phyloP scores from a whole-genome alignment of 164 flowering plant genomes.

The Magnolia sinica region DNA sequence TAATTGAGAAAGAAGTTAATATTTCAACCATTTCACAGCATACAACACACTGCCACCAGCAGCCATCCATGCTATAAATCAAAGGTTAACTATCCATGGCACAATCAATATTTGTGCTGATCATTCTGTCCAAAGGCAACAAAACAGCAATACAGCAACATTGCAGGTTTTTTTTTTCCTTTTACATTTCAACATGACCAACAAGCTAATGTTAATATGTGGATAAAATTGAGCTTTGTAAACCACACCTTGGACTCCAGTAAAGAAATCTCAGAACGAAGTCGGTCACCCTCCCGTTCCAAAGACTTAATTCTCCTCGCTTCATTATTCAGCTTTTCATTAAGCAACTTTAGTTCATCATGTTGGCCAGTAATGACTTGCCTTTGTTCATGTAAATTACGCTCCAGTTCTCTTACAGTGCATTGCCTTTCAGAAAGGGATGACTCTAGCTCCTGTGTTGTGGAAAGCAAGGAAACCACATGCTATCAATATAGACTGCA shows the following conservation, averaged over 20 bases:
- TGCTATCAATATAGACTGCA: neutral
- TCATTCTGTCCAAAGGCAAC: too few species aligned
- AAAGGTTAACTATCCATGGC: too few species aligned
- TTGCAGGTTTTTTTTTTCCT: neutral
- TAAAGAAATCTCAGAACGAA: slow-evolving; percentile 81
- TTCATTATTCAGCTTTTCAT: slow-evolving; percentile 71
- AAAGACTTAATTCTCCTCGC: slow-evolving; percentile 70
- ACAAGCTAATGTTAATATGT: neutral
- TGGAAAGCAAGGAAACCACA: slow-evolving; percentile 8
- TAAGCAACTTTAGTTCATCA: slow-evolving; percentile 63
- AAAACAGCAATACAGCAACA: neutral
- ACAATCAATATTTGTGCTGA: too few species aligned
- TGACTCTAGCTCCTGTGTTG: slow-evolving; percentile 62
- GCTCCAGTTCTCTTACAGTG: slow-evolving; percentile 60
- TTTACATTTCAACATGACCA: neutral
- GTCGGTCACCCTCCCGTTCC: slow-evolving; percentile 89
- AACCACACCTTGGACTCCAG: slow-evolving; percentile 86
- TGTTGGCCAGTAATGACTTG: slow-evolving; percentile 49
- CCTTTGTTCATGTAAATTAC: slow-evolving; percentile 46
- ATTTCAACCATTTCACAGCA: too few species aligned
- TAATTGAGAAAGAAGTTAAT: too few species aligned
- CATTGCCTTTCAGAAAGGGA: slow-evolving; percentile 59
- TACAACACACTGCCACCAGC: too few species aligned
- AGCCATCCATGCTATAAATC: too few species aligned
- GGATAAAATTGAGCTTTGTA: neutral